phyloP scores from a whole-genome alignment of 345 rosid species.

The Lepidium africanum region DNA sequence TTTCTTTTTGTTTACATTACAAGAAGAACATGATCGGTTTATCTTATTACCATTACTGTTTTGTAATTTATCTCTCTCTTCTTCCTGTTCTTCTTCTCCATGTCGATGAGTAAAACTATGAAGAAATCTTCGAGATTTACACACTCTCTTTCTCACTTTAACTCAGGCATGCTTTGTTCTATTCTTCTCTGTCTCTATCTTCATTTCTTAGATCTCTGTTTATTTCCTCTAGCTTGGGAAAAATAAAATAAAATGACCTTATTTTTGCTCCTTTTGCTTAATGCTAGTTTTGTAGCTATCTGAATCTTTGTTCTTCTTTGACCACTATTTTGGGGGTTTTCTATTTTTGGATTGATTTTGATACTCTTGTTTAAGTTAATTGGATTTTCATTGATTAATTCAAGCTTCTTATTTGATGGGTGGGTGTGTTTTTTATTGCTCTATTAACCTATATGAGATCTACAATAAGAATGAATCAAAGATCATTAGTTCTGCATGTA shows the following conservation, averaged over 20 bases:
- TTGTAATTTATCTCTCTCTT: slow-evolving; percentile 9
- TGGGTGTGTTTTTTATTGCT: neutral
- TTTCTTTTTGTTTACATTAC: slow-evolving; percentile 27
- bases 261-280: slow-evolving; percentile 4
- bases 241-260: neutral
- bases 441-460: slow-evolving; percentile 6
- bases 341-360: neutral
- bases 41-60: slow-evolving; percentile 1
- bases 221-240: neutral
- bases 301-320: slow-evolving; percentile 22
- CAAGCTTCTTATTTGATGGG: neutral
- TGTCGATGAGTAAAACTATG: slow-evolving; percentile 7
- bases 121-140: slow-evolving; percentile 20
- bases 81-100: slow-evolving; percentile 3
- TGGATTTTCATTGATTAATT: neutral
- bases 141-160: slow-evolving; percentile 2
- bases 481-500: slow-evolving; percentile 15
- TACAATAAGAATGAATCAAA: neutral
- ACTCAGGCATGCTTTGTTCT: slow-evolving; percentile 20
- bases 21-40: slow-evolving; percentile 22
- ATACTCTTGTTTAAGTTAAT: neutral
- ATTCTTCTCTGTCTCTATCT: neutral
- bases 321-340: slow-evolving; percentile 19
- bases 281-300: slow-evolving; percentile 23
- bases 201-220: slow-evolving; percentile 19